phyloP scores from a whole-genome alignment of 345 rosid species.

The Hibiscus syriacus region DNA sequence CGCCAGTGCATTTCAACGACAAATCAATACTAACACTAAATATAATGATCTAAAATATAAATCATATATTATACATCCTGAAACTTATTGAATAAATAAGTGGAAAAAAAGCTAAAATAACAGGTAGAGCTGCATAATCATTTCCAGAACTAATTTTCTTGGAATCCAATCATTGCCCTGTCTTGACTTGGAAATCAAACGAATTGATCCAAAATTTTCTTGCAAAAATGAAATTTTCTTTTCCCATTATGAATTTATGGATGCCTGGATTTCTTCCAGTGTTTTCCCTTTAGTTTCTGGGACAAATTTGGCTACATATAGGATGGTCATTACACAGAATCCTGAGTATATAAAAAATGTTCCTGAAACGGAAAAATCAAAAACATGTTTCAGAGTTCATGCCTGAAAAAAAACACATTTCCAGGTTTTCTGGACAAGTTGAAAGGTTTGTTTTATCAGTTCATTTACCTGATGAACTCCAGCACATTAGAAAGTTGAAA shows the following conservation, averaged over 20 bases:
- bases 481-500: slow-evolving; percentile 73
- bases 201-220: neutral
- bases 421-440: neutral
- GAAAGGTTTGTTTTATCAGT: neutral
- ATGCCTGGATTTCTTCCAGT: slow-evolving; percentile 73
- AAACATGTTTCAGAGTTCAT: neutral
- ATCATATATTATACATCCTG: neutral
- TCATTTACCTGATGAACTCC: slow-evolving; percentile 67
- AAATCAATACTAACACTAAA: no score
- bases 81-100: neutral
- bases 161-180: neutral
- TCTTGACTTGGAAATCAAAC: neutral
- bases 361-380: slow-evolving; percentile 33
- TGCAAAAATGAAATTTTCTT: neutral
- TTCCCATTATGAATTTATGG: slow-evolving; percentile 35
- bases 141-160: neutral
- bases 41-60: no score
- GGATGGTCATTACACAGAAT: slow-evolving; percentile 47
- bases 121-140: neutral
- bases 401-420: neutral
- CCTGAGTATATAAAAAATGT: slow-evolving; percentile 73
- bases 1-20: no score
- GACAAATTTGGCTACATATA: slow-evolving; percentile 72
- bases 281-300: slow-evolving; percentile 97
- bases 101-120: neutral